Conservation (phyloP, 257 asterid species). For the Solanum paucissectum region DNA sequence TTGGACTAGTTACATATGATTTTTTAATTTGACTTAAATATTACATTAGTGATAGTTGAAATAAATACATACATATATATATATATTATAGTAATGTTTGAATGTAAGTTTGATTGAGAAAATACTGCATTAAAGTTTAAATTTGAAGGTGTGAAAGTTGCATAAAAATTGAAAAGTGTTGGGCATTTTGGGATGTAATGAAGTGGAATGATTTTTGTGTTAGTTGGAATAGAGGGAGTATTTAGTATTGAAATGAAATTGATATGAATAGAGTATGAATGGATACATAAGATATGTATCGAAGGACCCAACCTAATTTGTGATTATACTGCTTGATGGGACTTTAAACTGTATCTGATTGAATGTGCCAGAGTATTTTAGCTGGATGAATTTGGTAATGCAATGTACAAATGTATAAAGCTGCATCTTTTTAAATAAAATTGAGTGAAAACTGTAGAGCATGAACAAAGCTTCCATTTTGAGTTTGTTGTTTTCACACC, state of each 20-base stretch:
- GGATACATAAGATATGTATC: neutral
- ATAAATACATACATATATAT: neutral
- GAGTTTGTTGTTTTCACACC: neutral
- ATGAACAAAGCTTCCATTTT: neutral
- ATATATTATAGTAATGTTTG: neutral
- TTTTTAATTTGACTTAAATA: neutral
- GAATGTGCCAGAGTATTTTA: neutral
- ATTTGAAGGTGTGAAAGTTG: neutral
- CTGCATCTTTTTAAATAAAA: neutral
- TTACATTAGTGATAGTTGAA: neutral
- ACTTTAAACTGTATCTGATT: neutral
- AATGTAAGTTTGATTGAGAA: neutral
- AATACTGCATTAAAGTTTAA: neutral
- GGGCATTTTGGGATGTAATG: neutral
- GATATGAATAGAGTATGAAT: neutral
- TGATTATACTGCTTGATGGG: neutral
- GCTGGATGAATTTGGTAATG: neutral
- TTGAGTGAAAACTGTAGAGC: neutral
- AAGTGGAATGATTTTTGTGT: neutral
- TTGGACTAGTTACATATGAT: neutral
- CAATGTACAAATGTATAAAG: neutral
- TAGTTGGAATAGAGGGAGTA: neutral
- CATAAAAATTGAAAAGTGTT: neutral
- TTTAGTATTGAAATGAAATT: neutral
- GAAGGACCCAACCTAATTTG: neutral